These are phyloP conservation scores for Amphibolis antarctica DNA, from an alignment of 106 monocot genomes.

Conservation along the genomic window DNA sequence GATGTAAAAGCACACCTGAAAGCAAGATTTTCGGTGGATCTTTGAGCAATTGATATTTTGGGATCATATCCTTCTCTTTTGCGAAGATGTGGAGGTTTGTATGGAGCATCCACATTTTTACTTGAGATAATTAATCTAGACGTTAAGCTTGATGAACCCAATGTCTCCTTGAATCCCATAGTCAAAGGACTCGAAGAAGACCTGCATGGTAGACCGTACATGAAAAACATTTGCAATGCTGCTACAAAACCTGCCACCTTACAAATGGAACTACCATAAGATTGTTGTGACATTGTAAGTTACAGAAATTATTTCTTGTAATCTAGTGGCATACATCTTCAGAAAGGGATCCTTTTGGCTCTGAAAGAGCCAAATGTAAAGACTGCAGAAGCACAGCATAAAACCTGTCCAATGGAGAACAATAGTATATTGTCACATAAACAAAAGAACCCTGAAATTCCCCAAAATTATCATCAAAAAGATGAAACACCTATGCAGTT, in stretches of 20 bases:
- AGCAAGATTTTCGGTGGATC: slow-evolving; percentile 31
- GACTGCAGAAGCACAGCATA: slow-evolving; percentile 61
- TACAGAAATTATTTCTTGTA: not conserved
- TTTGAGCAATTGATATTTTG: slow-evolving; percentile 17
- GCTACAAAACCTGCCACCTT: slow-evolving; percentile 78
- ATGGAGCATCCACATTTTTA: slow-evolving; percentile 24
- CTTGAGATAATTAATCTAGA: slow-evolving; percentile 16
- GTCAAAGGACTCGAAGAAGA: slow-evolving; percentile 14
- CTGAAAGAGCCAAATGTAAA: slow-evolving; percentile 70
- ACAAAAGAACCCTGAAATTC: too few relatives aligned
- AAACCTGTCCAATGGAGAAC: slow-evolving; percentile 35
- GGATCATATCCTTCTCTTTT: slow-evolving; percentile 23
- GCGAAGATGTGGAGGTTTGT: slow-evolving; percentile 84
- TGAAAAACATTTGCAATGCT: slow-evolving; percentile 68
- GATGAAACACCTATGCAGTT: too few relatives aligned
- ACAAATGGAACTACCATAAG: slow-evolving; percentile 1
- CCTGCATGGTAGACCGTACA: slow-evolving; percentile 48
- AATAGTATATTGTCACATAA: slow-evolving; percentile 3
- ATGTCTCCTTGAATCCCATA: slow-evolving; percentile 20
- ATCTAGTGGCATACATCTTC: slow-evolving; percentile 45
- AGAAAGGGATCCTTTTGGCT: slow-evolving; percentile 70
- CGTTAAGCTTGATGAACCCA: slow-evolving; percentile 17
- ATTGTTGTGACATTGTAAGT: not conserved
- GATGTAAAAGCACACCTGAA: slow-evolving; percentile 48
- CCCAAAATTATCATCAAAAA: too few relatives aligned